phyloP scores from a whole-genome alignment of 768 basidiomycete genomes.

The Nevesoporus exiguus region DNA sequence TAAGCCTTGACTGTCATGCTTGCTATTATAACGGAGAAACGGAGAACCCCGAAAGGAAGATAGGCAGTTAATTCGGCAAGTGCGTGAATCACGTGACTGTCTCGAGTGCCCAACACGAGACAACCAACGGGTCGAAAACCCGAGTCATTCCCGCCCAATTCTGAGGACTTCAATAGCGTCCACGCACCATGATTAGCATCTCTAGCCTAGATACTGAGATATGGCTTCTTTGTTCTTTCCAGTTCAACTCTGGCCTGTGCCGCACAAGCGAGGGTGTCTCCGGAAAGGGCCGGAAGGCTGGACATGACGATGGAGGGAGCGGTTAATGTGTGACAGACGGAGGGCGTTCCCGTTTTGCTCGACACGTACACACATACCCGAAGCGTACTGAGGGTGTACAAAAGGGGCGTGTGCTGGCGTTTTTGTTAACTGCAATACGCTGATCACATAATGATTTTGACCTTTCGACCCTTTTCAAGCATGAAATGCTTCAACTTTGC shows the following conservation, averaged over 20 bases:
- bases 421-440: no score
- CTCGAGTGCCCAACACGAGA: not conserved
- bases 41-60: not conserved
- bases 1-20: constrained; percentile 49
- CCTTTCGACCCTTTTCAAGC: no score
- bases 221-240: not conserved
- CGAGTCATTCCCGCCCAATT: not conserved
- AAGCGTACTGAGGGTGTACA: no score
- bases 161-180: not conserved
- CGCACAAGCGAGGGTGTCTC: not conserved
- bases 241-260: not conserved
- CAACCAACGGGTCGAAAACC: not conserved
- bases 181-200: not conserved
- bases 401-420: no score
- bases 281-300: constrained; percentile 10
- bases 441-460: no score
- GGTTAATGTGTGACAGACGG: not conserved
- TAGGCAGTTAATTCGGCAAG: not conserved
- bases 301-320: constrained; percentile 10
- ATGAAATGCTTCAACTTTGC: no score
- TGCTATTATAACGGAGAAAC: no score
- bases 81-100: constrained; percentile 1
- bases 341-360: not conserved
- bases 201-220: not conserved
- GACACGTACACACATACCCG: not conserved